Evolutionary conservation across 768 basidiomycete species (phyloP).

Genomic region (Dentipellis sp.): DNA sequence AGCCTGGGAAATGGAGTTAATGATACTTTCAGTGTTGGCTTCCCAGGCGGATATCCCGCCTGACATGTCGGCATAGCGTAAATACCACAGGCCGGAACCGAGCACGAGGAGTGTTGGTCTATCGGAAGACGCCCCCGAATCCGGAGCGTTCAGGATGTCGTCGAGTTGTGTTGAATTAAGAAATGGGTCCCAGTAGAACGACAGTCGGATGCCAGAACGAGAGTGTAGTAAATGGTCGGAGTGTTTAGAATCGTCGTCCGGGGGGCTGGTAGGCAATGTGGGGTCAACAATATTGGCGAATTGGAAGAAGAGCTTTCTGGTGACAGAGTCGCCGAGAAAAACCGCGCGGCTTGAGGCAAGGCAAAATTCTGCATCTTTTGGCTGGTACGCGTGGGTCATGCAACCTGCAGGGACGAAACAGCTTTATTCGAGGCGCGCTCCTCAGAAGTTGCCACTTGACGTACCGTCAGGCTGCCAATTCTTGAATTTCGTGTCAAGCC

Average conservation of each 20-base stretch:
- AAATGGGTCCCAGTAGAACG: constrained; percentile 83
- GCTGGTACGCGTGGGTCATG: constrained; percentile 61
- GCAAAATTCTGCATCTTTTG: constrained; percentile 45
- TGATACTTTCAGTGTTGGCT: constrained; percentile 56
- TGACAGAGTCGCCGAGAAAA: constrained; percentile 83
- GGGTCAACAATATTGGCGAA: constrained; percentile 54
- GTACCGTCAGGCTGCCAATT: constrained; percentile 89
- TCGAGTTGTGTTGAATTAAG: constrained; percentile 58
- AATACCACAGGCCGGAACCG: constrained; percentile 85
- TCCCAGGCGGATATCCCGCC: constrained; percentile 79
- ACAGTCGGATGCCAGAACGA: constrained; percentile 35
- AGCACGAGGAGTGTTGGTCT: constrained; percentile 64
- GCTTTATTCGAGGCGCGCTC: background rate
- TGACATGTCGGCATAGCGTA: constrained; percentile 61
- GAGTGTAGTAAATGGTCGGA: constrained; percentile 46
- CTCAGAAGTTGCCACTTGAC: constrained; percentile 12
- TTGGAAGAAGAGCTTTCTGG: constrained; percentile 72
- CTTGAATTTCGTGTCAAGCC: constrained; percentile 56
- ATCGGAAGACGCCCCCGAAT: constrained; percentile 15
- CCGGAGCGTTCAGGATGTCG: background rate
- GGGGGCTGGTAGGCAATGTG: constrained; percentile 39
- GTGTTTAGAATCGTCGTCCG: constrained; percentile 59
- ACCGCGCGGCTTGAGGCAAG: constrained; percentile 50
- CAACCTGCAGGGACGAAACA: constrained; percentile 43
- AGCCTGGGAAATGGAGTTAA: constrained; percentile 33